phyloP scores from a whole-genome alignment of 164 flowering plant genomes.

The Liriodendron chinense region DNA sequence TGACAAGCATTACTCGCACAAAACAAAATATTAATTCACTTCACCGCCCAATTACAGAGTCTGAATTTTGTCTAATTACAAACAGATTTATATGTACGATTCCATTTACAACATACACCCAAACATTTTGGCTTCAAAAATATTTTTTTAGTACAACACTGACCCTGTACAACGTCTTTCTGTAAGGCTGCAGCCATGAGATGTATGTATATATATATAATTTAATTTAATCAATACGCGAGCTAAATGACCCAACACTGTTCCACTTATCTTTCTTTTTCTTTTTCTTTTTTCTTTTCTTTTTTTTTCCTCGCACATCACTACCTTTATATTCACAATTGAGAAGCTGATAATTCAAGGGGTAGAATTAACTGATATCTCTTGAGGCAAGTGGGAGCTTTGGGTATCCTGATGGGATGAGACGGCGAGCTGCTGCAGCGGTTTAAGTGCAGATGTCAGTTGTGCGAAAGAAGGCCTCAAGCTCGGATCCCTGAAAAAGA shows the following conservation, averaged over 20 bases:
- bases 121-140: no score
- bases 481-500: constrained; percentile 70
- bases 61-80: no score
- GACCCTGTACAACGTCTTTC: constrained; percentile 2
- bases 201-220: neutral
- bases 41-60: no score
- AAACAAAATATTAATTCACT: no score
- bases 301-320: constrained; percentile 1
- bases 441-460: constrained; percentile 68
- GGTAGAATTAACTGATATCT: constrained; percentile 60
- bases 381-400: constrained; percentile 40
- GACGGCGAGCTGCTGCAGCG: constrained; percentile 76
- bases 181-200: neutral
- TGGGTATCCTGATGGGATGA: constrained; percentile 55
- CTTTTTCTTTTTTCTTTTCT: neutral
- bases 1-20: no score
- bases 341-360: constrained; percentile 35
- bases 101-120: no score
- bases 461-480: constrained; percentile 91
- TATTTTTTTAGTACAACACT: no score
- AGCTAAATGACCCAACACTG: neutral
- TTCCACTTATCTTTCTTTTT: neutral
- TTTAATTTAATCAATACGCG: neutral
- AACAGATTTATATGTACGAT: no score
- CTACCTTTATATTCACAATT: constrained; percentile 39